Percentiles rank a stretch among this genome's conserved stretches.
Conservation (phyloP, 139 green algal species). For the Chloropicon primus region DNA sequence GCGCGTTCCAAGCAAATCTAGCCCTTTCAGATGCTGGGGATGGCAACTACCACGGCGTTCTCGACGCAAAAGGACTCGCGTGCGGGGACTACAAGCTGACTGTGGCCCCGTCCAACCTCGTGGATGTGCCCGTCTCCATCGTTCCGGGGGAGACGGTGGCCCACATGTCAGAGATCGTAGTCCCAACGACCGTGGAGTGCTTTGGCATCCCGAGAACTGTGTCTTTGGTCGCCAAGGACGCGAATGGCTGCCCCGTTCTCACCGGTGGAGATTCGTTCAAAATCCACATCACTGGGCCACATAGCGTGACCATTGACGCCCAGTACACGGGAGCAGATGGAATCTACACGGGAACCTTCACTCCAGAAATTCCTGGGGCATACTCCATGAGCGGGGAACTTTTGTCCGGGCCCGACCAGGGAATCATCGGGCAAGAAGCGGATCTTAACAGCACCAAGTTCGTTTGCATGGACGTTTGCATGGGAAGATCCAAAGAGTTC, state of each 20-base stretch:
- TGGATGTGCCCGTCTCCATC: background rate
- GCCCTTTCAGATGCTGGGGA: conserved; percentile 7
- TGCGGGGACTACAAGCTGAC: conserved; percentile 9
- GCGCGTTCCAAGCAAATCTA: background rate
- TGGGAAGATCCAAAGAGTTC: background rate
- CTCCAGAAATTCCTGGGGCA: conserved; percentile 2
- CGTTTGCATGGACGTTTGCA: conserved; percentile 14
- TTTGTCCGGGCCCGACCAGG: background rate
- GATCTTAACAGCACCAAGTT: background rate
- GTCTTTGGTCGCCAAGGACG: conserved; percentile 7
- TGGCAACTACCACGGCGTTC: conserved; percentile 14
- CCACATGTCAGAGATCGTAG: background rate
- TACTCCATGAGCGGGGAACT: conserved; percentile 5
- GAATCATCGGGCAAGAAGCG: background rate
- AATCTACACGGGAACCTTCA: conserved; percentile 8
- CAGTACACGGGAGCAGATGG: conserved; percentile 7
- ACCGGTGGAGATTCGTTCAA: background rate
- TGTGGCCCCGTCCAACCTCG: background rate
- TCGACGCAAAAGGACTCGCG: background rate
- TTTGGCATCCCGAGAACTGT: conserved; percentile 2
- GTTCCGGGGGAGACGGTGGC: background rate
- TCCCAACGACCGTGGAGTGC: background rate
- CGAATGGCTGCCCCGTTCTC: conserved; percentile 1
- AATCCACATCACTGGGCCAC: conserved; percentile 9
- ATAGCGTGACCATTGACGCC: conserved; percentile 1